Conservation (phyloP, 2,329 filamentous ascomycete species). For the Cucurbitaria berberidis region DNA sequence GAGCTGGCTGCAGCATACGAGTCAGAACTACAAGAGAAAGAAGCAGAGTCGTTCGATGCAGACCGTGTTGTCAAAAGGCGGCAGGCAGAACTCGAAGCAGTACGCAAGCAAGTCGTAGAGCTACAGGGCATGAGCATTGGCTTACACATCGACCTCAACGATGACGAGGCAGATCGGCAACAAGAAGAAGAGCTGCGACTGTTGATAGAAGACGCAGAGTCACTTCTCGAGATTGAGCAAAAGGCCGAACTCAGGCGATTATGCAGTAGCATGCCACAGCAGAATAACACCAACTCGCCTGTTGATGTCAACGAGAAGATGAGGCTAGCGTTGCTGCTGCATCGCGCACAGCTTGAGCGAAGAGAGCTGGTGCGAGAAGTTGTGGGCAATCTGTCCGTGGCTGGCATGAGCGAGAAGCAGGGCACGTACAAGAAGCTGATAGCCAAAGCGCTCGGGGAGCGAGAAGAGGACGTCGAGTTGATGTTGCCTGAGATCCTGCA, state of each 20-base stretch:
- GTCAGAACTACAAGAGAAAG: slow-evolving; percentile 75
- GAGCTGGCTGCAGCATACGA: slow-evolving; percentile 65
- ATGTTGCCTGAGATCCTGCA: slow-evolving; percentile 60
- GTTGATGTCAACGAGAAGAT: slow-evolving; percentile 59
- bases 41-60: slow-evolving; percentile 57
- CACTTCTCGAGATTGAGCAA: slow-evolving; percentile 54
- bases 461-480: slow-evolving; percentile 72
- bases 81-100: slow-evolving; percentile 68
- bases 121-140: slow-evolving; percentile 46
- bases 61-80: slow-evolving; percentile 62
- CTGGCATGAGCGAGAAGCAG: slow-evolving; percentile 75
- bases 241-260: slow-evolving; percentile 46
- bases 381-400: slow-evolving; percentile 69
- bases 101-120: slow-evolving; percentile 66
- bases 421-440: slow-evolving; percentile 75
- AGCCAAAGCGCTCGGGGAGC: slow-evolving; percentile 69
- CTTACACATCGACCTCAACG: slow-evolving; percentile 38
- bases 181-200: slow-evolving; percentile 49
- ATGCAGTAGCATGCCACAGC: slow-evolving; percentile 28
- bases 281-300: slow-evolving; percentile 41
- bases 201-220: slow-evolving; percentile 50
- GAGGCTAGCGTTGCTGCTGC: slow-evolving; percentile 64
- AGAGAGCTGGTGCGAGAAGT: slow-evolving; percentile 70
- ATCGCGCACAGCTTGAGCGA: slow-evolving; percentile 64
- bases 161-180: slow-evolving; percentile 45